Evolutionary conservation across 805 yeast genomes (phyloP).

Genomic region (Nakazawaea siamensis): DNA sequence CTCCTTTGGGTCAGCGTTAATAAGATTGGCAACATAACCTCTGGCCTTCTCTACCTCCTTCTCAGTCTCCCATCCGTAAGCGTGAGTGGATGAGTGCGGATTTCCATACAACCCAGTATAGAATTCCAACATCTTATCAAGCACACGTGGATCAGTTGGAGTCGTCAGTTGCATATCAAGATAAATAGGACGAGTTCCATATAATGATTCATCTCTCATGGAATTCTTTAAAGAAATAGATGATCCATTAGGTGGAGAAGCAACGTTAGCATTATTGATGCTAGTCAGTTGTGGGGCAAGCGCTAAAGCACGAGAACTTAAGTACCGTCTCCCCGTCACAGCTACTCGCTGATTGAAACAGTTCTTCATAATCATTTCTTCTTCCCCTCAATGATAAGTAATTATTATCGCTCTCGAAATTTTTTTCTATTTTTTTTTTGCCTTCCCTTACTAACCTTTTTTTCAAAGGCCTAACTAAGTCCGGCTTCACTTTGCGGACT

Average conservation of each 20-base stretch:
- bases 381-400: too few species aligned
- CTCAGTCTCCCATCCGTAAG: constrained; percentile 99
- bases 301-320: too few species aligned
- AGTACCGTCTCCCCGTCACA: too few species aligned
- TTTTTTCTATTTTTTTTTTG: too few species aligned
- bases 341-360: too few species aligned
- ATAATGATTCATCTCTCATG: constrained; percentile 31
- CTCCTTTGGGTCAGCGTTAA: constrained; percentile 93
- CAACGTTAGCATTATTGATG: constrained; percentile 15
- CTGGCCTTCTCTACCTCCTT: constrained; percentile 86
- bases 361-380: too few species aligned
- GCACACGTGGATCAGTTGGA: constrained; percentile 93
- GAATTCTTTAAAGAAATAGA: constrained; percentile 34
- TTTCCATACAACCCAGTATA: constrained; percentile 94
- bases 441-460: too few species aligned
- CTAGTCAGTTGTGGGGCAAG: constrained; percentile 10
- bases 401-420: too few species aligned
- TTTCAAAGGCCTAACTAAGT: too few species aligned
- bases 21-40: constrained; percentile 69
- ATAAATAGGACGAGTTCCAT: constrained; percentile 84
- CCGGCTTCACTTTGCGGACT: too few species aligned
- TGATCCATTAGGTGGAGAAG: constrained; percentile 38
- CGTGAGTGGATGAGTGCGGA: constrained; percentile 95
- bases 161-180: constrained; percentile 98
- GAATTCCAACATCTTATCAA: constrained; percentile 79